Conservation (phyloP, 371 early-diverging fungal genomes). For the Mucor indicus region DNA sequence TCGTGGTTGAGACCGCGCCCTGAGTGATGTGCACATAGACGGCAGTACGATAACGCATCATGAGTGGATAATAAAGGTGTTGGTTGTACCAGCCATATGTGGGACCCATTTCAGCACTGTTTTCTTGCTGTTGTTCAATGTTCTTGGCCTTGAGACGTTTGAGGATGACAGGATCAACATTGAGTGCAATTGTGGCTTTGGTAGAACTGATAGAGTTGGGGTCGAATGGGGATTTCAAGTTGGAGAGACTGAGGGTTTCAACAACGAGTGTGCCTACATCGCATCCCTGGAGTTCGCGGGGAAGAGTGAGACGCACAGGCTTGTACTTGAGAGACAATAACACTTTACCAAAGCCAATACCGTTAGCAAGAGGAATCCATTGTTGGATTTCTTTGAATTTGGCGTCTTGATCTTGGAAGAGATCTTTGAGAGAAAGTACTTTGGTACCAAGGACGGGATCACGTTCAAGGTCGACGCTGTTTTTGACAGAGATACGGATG, state of each 20-base stretch:
- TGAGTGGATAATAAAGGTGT: slow-evolving; percentile 32
- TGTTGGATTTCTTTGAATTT: slow-evolving; percentile 32
- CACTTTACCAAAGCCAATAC: slow-evolving; percentile 43
- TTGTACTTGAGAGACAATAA: slow-evolving; percentile 38
- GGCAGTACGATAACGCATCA: slow-evolving; percentile 41
- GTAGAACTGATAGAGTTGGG: slow-evolving; percentile 5
- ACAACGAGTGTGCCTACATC: slow-evolving; percentile 42
- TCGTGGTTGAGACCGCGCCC: slow-evolving; percentile 17
- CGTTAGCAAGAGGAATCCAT: slow-evolving; percentile 33
- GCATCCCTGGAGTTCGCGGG: slow-evolving; percentile 27
- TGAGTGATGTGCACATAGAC: slow-evolving; percentile 34
- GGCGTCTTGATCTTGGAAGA: slow-evolving; percentile 22
- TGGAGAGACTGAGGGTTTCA: slow-evolving; percentile 18
- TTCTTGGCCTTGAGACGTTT: slow-evolving; percentile 26
- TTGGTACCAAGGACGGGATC: slow-evolving; percentile 39
- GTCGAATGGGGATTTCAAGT: slow-evolving; percentile 21
- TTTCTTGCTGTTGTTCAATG: slow-evolving; percentile 3
- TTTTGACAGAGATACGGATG: slow-evolving; percentile 35
- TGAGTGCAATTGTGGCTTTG: slow-evolving; percentile 27
- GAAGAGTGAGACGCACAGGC: slow-evolving; percentile 34
- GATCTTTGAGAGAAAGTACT: slow-evolving; percentile 15
- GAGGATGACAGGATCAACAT: slow-evolving; percentile 31
- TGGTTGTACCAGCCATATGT: slow-evolving; percentile 24
- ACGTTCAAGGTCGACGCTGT: slow-evolving; percentile 31
- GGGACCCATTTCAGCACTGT: not conserved